phyloP scores from a whole-genome alignment of 306 rosid species.

The Argentina anserina region DNA sequence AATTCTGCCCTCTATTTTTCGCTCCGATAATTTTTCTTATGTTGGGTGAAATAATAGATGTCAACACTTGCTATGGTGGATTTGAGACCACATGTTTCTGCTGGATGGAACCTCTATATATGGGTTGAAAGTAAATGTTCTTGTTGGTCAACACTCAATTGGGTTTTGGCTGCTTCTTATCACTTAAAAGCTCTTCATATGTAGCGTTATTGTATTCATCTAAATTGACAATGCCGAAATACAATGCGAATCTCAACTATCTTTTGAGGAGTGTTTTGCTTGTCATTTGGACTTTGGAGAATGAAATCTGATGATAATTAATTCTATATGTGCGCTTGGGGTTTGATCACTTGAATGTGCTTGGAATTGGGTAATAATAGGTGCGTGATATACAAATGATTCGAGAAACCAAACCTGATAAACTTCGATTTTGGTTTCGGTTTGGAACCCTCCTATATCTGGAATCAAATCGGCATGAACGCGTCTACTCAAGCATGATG shows the following conservation, averaged over 20 bases:
- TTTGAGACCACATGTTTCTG: conserved; percentile 21
- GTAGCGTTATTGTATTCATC: not conserved
- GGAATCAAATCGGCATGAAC: no score
- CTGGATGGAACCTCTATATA: not conserved
- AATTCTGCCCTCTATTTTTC: conserved; percentile 36
- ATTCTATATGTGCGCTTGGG: not conserved
- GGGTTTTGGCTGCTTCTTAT: not conserved
- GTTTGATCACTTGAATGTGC: not conserved
- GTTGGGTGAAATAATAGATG: conserved; percentile 40
- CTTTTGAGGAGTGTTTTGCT: not conserved
- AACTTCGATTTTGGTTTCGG: not conserved
- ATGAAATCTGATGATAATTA: not conserved
- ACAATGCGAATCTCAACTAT: not conserved
- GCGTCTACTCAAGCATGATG: not conserved
- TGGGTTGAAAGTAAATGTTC: conserved; percentile 8
- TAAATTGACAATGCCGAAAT: not conserved
- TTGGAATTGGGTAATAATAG: no score
- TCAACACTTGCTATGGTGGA: conserved; percentile 38
- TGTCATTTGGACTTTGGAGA: not conserved
- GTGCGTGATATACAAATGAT: no score
- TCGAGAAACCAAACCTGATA: no score
- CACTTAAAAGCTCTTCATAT: not conserved
- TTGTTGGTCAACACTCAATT: not conserved
- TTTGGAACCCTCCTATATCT: not conserved
- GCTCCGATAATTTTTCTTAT: conserved; percentile 23